Evolutionary conservation across 768 basidiomycete genomes (phyloP), one percentile per base, ranked within the genome.

Genomic region (Tylopilus sp.): DNA sequence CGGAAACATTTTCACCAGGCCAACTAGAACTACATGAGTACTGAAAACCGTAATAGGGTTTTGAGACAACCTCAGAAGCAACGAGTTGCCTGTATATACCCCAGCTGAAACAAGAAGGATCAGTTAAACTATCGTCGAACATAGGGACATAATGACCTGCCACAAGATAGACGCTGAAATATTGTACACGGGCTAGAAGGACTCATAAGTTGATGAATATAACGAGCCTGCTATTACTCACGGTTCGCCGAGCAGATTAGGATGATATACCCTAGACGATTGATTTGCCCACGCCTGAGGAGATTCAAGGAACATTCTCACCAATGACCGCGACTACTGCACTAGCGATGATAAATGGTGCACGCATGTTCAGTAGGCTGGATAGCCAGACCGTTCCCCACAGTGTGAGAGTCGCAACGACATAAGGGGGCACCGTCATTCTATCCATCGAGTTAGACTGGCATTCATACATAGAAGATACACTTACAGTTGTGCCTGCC

Each of bases 1-100:
- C 79, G 12, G 81, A 81, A n/a, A 86, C 81, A 55, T 85, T 85
- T 64, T 85, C 83, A 17, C 78, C 73, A 1, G 82, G 80, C 80
- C 83, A 84, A 48, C 77, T 64, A 13, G 18, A 3, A 22, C 8
- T 25, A 42, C 6, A 48, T 17, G 15, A 21, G 15, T 11, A n/a
- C 20, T 20, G 3, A 41, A 31, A 36, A 52, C 28, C 20, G 10
- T 23, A 40, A 25, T 21, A 15, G 25, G 48, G n/a, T 41, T 10
- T 17, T n/a, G 23, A 21, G 44, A 61, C 21, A 23, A 77, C 80
- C 79, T 80, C 17, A 84, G 63, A 31, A 84, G 68, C 10, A 83
- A 65, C 1, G 81, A 75, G 57, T 79, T 82, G 12, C 78, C 81
- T 0, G 80, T 78, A 62, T 80, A 86, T 2, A 82, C 69, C 11